These are phyloP conservation scores for Colletotrichum tofieldiae DNA, from an alignment of 2,329 filamentous ascomycete species.

Conservation along the genomic window DNA sequence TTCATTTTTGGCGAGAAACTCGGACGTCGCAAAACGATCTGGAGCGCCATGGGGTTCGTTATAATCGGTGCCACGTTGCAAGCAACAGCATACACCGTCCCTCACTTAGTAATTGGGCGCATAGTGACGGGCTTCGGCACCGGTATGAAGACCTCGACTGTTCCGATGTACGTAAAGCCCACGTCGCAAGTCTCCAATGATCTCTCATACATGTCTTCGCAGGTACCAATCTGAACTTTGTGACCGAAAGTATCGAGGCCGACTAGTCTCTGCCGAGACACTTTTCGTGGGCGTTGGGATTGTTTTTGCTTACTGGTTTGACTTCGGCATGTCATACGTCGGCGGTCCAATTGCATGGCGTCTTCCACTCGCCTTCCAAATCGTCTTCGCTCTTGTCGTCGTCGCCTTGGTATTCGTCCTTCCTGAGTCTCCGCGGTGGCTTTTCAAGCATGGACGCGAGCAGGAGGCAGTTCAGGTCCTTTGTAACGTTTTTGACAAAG, in stretches of 20 bases:
- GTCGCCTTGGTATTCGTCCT: conserved; percentile 55
- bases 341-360: conserved; percentile 48
- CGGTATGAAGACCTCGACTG: conserved; percentile 54
- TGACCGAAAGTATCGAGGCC: conserved; percentile 58
- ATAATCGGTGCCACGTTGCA: conserved; percentile 54
- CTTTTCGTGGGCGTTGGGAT: conserved; percentile 60
- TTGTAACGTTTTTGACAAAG: conserved; percentile 58
- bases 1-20: conserved; percentile 53
- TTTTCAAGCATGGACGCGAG: conserved; percentile 54
- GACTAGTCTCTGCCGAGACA: conserved; percentile 57
- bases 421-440: conserved; percentile 59
- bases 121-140: conserved; percentile 59
- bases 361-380: conserved; percentile 51
- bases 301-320: conserved; percentile 56
- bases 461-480: conserved; percentile 56
- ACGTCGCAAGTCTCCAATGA: too few species aligned
- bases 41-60: conserved; percentile 52
- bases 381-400: conserved; percentile 53
- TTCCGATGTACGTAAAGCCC: conserved; percentile 49
- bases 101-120: conserved; percentile 60
- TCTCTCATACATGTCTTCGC: neutral
- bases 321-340: conserved; percentile 55
- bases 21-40: conserved; percentile 52
- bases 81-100: conserved; percentile 52
- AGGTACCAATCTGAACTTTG: conserved; percentile 63